A percentile compares a stretch with the other conserved stretches of the same genome.
phyloP scores from a whole-genome alignment of 2,329 filamentous ascomycete species.

The Stylonectria norvegica region DNA sequence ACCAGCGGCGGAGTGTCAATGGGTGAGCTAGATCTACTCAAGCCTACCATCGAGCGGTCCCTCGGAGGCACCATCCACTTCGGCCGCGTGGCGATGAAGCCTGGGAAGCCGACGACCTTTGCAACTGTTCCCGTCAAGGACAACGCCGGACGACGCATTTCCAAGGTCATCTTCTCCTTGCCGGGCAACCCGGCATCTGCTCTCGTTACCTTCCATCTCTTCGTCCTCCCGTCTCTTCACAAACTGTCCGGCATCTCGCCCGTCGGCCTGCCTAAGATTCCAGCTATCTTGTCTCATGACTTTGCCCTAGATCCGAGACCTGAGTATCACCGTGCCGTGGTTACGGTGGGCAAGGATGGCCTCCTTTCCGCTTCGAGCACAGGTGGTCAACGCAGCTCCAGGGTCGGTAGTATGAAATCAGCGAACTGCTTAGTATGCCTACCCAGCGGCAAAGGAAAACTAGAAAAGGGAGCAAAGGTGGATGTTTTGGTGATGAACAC shows the following conservation, averaged over 20 bases:
- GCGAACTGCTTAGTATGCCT: constrained; percentile 85
- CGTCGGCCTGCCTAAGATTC: constrained; percentile 67
- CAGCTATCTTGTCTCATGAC: constrained; percentile 68
- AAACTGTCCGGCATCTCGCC: constrained; percentile 67
- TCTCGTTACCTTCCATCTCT: constrained; percentile 88
- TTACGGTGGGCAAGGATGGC: constrained; percentile 65
- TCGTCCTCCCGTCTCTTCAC: constrained; percentile 84
- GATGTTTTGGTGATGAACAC: constrained; percentile 76
- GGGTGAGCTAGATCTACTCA: constrained; percentile 95
- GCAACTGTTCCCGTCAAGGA: constrained; percentile 74
- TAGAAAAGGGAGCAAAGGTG: constrained; percentile 66
- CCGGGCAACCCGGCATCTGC: constrained; percentile 94
- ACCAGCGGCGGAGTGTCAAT: constrained; percentile 95
- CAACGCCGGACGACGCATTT: constrained; percentile 53
- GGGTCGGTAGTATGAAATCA: constrained; percentile 81
- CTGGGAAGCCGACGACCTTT: constrained; percentile 95
- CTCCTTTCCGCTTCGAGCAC: constrained; percentile 73
- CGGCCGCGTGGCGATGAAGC: constrained; percentile 95
- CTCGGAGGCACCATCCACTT: constrained; percentile 95
- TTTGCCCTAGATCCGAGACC: constrained; percentile 73
- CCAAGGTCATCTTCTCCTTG: constrained; percentile 79
- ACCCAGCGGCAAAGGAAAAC: constrained; percentile 59
- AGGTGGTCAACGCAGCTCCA: constrained; percentile 83
- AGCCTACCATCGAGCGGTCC: constrained; percentile 88
- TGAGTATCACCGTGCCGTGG: constrained; percentile 86